phyloP scores from a whole-genome alignment of 73 alveolate genomes.

The Diophrys appendiculata region DNA sequence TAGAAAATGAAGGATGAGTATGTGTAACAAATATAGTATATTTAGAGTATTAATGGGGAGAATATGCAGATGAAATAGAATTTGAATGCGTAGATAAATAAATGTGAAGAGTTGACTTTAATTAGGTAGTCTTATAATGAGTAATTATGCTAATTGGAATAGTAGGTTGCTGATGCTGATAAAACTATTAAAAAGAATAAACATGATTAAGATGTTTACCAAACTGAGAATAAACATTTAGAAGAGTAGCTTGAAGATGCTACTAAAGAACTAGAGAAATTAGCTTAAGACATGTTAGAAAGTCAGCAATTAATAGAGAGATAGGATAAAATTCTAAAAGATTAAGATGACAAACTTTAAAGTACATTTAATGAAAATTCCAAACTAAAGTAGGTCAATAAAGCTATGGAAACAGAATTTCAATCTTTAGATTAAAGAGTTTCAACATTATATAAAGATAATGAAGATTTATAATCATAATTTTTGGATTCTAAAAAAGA shows the following conservation, averaged over 20 bases:
- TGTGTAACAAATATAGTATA: too few relatives aligned
- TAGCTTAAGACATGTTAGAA: neutral
- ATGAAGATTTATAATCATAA: neutral
- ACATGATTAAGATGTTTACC: neutral
- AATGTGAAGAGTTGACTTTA: neutral
- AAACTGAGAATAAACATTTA: neutral
- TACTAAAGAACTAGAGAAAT: neutral
- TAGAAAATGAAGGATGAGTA: neutral
- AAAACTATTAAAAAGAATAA: too few relatives aligned
- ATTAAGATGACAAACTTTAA: neutral
- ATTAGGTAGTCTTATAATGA: neutral
- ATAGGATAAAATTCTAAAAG: neutral
- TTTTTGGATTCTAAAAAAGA: neutral
- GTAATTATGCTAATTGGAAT: neutral
- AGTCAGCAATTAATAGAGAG: neutral
- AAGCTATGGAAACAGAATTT: neutral
- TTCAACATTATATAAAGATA: too few relatives aligned
- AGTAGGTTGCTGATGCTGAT: neutral
- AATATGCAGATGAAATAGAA: neutral
- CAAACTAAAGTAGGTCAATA: too few relatives aligned
- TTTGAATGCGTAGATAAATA: neutral
- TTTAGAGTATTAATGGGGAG: too few relatives aligned
- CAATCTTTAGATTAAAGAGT: neutral
- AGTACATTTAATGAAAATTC: neutral
- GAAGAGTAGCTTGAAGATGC: neutral